These are phyloP conservation scores for Acer campestre DNA, from an alignment of 345 rosid species.

Conservation along the genomic window DNA sequence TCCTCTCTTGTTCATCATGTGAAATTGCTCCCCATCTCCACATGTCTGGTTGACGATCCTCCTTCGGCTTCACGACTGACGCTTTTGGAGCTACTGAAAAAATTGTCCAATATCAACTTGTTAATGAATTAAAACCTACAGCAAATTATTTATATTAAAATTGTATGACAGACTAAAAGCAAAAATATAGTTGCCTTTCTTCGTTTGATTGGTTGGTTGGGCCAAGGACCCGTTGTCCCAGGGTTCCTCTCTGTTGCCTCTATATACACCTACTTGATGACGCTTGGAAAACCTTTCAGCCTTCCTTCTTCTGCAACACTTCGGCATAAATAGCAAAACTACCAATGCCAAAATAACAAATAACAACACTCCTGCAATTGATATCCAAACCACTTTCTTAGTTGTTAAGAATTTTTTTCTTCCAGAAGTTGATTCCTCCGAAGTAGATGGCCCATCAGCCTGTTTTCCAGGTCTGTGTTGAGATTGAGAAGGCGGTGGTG, in stretches of 20 bases:
- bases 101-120: neutral
- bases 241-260: constrained; percentile 64
- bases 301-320: constrained; percentile 49
- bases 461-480: constrained; percentile 47
- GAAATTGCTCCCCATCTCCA: constrained; percentile 48
- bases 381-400: constrained; percentile 72
- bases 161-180: neutral
- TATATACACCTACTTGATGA: constrained; percentile 70
- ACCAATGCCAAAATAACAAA: constrained; percentile 60
- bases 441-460: constrained; percentile 63
- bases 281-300: constrained; percentile 49
- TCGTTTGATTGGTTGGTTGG: constrained; percentile 49
- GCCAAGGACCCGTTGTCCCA: constrained; percentile 43
- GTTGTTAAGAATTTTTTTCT: constrained; percentile 43
- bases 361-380: constrained; percentile 63
- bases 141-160: constrained; percentile 7
- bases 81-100: constrained; percentile 57
- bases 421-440: constrained; percentile 48
- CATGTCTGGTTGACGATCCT: constrained; percentile 35
- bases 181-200: constrained; percentile 57
- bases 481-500: constrained; percentile 43
- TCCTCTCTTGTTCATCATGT: constrained; percentile 48
- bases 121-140: constrained; percentile 14
- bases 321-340: constrained; percentile 58
- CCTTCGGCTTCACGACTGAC: constrained; percentile 33